Evolutionary conservation across 176 grass and related monocot species (phyloP), one percentile per base, ranked within the genome.

Genomic region (Aegilops speltoides): DNA sequence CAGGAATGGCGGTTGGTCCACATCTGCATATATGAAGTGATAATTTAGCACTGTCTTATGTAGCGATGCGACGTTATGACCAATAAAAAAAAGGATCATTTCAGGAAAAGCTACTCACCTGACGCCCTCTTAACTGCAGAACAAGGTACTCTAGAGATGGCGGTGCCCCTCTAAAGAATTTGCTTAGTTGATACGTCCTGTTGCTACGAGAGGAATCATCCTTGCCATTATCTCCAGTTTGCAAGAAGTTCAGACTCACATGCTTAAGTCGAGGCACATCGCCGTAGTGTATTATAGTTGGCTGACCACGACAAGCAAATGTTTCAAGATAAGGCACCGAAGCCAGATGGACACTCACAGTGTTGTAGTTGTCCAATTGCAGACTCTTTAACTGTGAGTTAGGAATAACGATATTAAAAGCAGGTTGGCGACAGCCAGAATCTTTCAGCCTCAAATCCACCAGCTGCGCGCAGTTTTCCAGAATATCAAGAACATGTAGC

Each of bases 41-140:
- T 22, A 80, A 41, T 80, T 43, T 16, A 13, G 8, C 22, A 26
- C 37, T 41, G 15, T 61, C 14, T 41, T 41, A 71, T 26, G 22
- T 29, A 40, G 25, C 65, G 32, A 59, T 11, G 64, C 7, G 22
- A 73, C 45, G 20, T 25, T 48, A 41, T 24, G 61, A 81, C 22
- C 48, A 31, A 26, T 74, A 48, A 24, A 74, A 74, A 16, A 45
- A 20, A 12, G 20, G 15, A 31, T 79, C 68, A 41, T 62, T 45
- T 72, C 38, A 80, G 36, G 57, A 36, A 23, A 38, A 29, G 48
- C 52, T 82, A 8, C 79, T 64, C 61, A 82, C 86, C 71, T 43
- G 24, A 54, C 24, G 17, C 46, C 79, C 79, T 88, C 57, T 60
- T 62, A 88, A 83, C 28, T 83, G 72, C 24, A 83, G 62, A 88